Evolutionary conservation across 2,329 filamentous ascomycete genomes (phyloP), one percentile per base, ranked within the genome.

Genomic region (Microcyclosporella mali): DNA sequence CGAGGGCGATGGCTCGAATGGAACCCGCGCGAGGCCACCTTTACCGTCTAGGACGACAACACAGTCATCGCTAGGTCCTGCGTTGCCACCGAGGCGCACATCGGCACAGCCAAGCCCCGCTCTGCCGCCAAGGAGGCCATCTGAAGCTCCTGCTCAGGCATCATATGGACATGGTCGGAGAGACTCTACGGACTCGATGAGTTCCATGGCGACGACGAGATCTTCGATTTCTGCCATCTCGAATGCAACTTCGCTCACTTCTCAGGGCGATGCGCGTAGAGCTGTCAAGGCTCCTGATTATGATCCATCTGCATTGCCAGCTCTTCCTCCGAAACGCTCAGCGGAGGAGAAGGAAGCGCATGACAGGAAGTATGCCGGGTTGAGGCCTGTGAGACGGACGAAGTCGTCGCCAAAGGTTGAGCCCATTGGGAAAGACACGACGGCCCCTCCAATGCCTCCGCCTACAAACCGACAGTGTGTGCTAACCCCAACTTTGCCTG

Each of bases 291-390:
- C 78, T 4, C 78, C 79, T 8, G 71, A 72, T 35, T 82, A 73
- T 63, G 75, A 77, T 46, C 71, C 76, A 37, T 60, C 70, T 11
- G 68, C 70, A 29, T 61, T 81, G 8, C 78, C 78, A 39, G 66
- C 71, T 21, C 63, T 80, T 28, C 77, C 76, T 37, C 69, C 73
- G 1, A 77, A 72, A 53, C 61, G 65, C 40, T 56, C 63, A n/a
- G 56, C 64, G n/a, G 65, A 67, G 37, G 62, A 70, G 30, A 60
- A 61, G 35, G 66, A 69, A 35, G 60, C 57, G 4, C 51, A 48
- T 14, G 53, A 55, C 27, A 43, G 49, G 28, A 56, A 51, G 34
- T 55, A 57, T 31, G 45, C 45, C 42, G 41, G 41, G 6, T 11
- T 39, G 17, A 41, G 55, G 15, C 49, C 51, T n/a, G 31, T 52